phyloP scores from a whole-genome alignment of 257 asterid genomes.

The Ajuga chamaepitys region DNA sequence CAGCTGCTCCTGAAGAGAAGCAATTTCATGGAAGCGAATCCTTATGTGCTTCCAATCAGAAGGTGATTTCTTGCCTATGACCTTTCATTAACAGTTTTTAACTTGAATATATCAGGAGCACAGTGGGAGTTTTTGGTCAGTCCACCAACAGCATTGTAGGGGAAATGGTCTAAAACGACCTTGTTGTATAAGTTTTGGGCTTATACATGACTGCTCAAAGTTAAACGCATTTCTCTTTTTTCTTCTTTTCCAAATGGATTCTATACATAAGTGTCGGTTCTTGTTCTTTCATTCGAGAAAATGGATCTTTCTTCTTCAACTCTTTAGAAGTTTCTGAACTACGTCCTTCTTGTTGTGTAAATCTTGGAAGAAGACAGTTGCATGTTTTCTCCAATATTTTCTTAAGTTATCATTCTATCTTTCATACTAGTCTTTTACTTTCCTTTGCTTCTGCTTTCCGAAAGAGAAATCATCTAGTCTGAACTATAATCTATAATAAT shows the following conservation, averaged over 20 bases:
- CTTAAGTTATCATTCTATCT: not conserved
- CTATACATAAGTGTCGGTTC: not conserved
- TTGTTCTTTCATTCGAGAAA: not conserved
- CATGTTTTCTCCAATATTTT: slow-evolving; percentile 17
- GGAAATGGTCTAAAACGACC: slow-evolving; percentile 40
- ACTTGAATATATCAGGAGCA: slow-evolving; percentile 20
- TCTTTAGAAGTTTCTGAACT: slow-evolving; percentile 9
- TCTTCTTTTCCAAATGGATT: not conserved
- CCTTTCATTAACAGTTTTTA: not conserved
- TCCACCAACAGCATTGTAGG: slow-evolving; percentile 50
- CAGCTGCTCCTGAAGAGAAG: slow-evolving; percentile 23
- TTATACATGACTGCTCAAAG: slow-evolving; percentile 7
- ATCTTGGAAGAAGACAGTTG: slow-evolving; percentile 9
- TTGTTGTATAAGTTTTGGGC: slow-evolving; percentile 9
- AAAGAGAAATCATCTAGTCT: slow-evolving; percentile 29
- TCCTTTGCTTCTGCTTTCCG: slow-evolving; percentile 14
- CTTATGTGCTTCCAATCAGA: slow-evolving; percentile 9
- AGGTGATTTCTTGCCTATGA: slow-evolving; percentile 29
- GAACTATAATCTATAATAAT: slow-evolving; percentile 36
- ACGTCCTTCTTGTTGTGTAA: not conserved
- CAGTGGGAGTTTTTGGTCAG: slow-evolving; percentile 28
- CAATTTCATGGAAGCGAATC: slow-evolving; percentile 18
- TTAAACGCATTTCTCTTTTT: not conserved
- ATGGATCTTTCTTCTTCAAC: not conserved
- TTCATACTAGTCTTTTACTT: slow-evolving; percentile 11